Percentiles rank a stretch among this genome's conserved stretches.
Evolutionary conservation across 371 early-diverging fungal genomes (phyloP).

Genomic region (Mortierella sp.): DNA sequence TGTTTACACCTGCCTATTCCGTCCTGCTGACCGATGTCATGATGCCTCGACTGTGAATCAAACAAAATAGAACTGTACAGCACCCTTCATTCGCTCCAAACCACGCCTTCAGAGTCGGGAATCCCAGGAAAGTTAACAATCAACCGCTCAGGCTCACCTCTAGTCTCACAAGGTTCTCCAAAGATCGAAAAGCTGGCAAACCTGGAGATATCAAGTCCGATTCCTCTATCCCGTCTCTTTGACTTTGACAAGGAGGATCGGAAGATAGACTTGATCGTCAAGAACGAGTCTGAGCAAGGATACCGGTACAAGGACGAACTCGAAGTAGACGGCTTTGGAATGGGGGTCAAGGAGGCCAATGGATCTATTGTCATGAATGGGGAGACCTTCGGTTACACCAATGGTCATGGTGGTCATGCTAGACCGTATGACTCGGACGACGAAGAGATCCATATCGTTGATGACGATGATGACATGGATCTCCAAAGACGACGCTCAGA

Average conservation of each 20-base stretch:
- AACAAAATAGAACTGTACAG: conserved; percentile 37
- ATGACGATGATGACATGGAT: conserved; percentile 21
- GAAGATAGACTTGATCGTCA: conserved; percentile 34
- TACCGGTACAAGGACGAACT: conserved; percentile 38
- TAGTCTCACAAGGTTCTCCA: conserved; percentile 15
- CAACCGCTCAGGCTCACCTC: conserved; percentile 1
- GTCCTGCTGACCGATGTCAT: neutral
- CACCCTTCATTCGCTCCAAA: conserved; percentile 34
- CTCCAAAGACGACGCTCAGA: conserved; percentile 3
- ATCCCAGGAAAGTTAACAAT: conserved; percentile 6
- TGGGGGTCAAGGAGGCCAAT: conserved; percentile 10
- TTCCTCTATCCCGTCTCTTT: conserved; percentile 48
- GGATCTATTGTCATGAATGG: neutral
- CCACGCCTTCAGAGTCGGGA: conserved; percentile 20
- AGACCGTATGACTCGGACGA: conserved; percentile 31
- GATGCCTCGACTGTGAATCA: neutral
- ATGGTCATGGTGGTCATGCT: conserved; percentile 8
- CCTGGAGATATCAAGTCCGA: conserved; percentile 33
- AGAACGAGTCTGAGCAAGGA: conserved; percentile 39
- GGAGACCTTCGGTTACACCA: neutral
- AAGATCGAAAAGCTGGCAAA: conserved; percentile 33
- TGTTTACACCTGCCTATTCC: neutral
- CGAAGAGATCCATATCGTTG: conserved; percentile 42
- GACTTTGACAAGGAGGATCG: conserved; percentile 51
- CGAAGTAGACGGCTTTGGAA: conserved; percentile 38